Evolutionary conservation across 108 stramenopile species (phyloP).

Genomic region (Aurantiochytrium sp.): DNA sequence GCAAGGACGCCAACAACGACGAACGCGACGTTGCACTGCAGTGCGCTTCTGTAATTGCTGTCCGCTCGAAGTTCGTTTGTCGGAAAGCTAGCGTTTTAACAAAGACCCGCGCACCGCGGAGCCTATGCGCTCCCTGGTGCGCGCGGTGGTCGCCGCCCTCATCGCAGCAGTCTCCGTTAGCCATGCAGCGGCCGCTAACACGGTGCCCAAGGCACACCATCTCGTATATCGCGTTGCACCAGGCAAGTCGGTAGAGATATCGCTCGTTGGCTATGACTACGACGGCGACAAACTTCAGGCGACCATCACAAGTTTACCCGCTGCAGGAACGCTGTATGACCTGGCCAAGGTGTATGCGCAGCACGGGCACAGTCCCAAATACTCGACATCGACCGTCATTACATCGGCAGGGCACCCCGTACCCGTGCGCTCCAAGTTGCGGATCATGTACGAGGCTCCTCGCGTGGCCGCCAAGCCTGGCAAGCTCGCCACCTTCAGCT

Average conservation of each 20-base stretch:
- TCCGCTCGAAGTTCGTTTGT: too few species aligned
- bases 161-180: neutral
- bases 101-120: too few species aligned
- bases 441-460: slow-evolving; percentile 49
- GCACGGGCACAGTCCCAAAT: slow-evolving; percentile 61
- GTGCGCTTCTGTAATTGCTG: too few species aligned
- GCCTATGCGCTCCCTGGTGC: neutral
- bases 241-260: slow-evolving; percentile 29
- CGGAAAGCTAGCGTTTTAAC: too few species aligned
- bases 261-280: slow-evolving; percentile 33
- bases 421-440: slow-evolving; percentile 43
- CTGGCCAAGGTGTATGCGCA: slow-evolving; percentile 46
- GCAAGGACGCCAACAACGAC: too few species aligned
- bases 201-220: slow-evolving; percentile 27
- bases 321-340: slow-evolving; percentile 45
- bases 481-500: slow-evolving; percentile 35
- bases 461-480: slow-evolving; percentile 16
- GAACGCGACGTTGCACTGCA: too few species aligned
- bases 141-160: neutral
- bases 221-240: slow-evolving; percentile 22
- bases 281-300: slow-evolving; percentile 38
- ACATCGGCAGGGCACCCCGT: neutral
- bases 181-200: neutral
- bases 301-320: slow-evolving; percentile 43
- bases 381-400: slow-evolving; percentile 23